Evolutionary conservation across 176 grass and related monocot genomes (phyloP).

Genomic region (Panicum miliaceum): DNA sequence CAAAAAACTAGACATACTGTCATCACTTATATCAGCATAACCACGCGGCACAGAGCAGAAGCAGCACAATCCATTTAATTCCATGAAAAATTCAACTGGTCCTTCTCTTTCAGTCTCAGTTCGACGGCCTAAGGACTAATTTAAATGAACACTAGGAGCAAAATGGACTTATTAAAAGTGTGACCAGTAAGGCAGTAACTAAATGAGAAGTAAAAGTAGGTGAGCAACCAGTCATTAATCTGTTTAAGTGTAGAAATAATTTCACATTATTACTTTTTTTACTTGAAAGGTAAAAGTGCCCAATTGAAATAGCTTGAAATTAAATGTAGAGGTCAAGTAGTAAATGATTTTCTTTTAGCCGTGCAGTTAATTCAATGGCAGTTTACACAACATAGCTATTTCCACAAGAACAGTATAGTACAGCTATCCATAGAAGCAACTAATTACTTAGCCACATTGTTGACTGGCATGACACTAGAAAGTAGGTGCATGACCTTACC

Average conservation of each 20-base stretch:
- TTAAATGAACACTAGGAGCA: too few relatives aligned
- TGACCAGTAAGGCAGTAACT: too few relatives aligned
- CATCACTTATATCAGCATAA: conserved; percentile 20
- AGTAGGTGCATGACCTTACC: not conserved
- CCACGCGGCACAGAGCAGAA: not conserved
- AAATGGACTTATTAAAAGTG: too few relatives aligned
- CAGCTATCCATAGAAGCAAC: not conserved
- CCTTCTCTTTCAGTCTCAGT: too few relatives aligned
- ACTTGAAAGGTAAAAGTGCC: not conserved
- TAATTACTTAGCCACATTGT: not conserved
- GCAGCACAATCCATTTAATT: too few relatives aligned
- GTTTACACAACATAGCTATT: not conserved
- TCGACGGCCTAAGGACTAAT: too few relatives aligned
- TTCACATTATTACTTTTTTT: conserved; percentile 11
- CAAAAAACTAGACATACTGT: not conserved
- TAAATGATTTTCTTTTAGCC: not conserved
- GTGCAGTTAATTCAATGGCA: not conserved
- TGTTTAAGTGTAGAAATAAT: conserved; percentile 7
- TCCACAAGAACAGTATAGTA: not conserved
- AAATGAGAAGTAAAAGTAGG: not conserved
- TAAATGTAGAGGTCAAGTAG: not conserved
- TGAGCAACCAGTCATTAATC: not conserved
- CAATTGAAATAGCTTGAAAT: not conserved
- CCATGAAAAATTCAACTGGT: too few relatives aligned
- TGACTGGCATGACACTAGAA: not conserved